Evolutionary conservation across 768 basidiomycete species (phyloP).

Genomic region (Hortiboletus campestris): DNA sequence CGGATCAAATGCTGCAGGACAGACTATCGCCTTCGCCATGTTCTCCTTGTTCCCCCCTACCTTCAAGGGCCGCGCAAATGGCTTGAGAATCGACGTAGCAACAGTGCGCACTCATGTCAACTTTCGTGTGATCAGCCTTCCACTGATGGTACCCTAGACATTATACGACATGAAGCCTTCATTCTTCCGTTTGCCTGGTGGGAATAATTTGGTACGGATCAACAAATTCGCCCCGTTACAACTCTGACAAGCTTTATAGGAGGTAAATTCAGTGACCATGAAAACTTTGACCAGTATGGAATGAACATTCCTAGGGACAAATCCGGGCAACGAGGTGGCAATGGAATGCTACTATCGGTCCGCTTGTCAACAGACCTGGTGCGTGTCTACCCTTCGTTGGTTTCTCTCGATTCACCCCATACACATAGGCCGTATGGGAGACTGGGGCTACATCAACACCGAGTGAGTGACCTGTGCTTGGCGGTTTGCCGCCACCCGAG

Average conservation of each 20-base stretch:
- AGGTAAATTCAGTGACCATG: slow-evolving; percentile 30
- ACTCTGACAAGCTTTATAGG: slow-evolving; percentile 30
- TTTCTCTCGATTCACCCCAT: background rate
- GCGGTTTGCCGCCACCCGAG: background rate
- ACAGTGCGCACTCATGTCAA: slow-evolving; percentile 34
- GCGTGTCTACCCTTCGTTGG: background rate
- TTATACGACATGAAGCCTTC: slow-evolving; percentile 54
- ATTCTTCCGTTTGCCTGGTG: slow-evolving; percentile 68
- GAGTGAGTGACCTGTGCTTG: slow-evolving; percentile 38
- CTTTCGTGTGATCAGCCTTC: background rate
- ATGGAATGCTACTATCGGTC: slow-evolving; percentile 65
- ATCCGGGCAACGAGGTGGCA: slow-evolving; percentile 55
- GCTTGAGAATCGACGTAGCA: slow-evolving; percentile 60
- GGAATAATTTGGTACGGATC: slow-evolving; percentile 54
- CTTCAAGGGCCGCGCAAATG: slow-evolving; percentile 57
- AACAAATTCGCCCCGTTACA: slow-evolving; percentile 14
- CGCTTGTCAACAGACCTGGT: slow-evolving; percentile 50
- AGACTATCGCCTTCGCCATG: slow-evolving; percentile 56
- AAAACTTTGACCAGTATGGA: slow-evolving; percentile 1
- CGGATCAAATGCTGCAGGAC: slow-evolving; percentile 38
- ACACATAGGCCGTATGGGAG: slow-evolving; percentile 49
- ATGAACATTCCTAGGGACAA: slow-evolving; percentile 43
- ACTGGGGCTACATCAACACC: slow-evolving; percentile 62
- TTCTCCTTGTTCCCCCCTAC: slow-evolving; percentile 69
- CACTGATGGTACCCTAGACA: slow-evolving; percentile 34